These are phyloP conservation scores for Pseudogymnoascus sp. DNA, from an alignment of 2,329 filamentous ascomycete genomes.

Conservation along the genomic window DNA sequence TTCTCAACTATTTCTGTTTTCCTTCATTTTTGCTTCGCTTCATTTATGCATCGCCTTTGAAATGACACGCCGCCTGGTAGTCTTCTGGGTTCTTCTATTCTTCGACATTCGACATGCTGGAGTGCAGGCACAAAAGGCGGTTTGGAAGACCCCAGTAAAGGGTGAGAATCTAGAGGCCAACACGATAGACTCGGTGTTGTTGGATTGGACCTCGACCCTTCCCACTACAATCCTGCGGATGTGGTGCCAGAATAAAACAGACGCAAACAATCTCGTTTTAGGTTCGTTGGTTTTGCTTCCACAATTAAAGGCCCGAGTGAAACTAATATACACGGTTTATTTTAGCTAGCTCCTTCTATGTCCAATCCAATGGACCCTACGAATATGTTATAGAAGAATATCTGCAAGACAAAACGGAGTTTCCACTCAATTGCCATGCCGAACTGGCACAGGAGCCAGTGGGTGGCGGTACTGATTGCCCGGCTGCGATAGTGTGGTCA, in stretches of 20 bases:
- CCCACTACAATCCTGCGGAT: slow-evolving; percentile 12
- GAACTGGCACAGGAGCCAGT: no score
- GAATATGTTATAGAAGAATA: slow-evolving; percentile 13
- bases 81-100: no score
- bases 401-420: slow-evolving; percentile 8
- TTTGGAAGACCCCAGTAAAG: slow-evolving; percentile 13
- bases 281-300: background rate
- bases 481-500: slow-evolving; percentile 11
- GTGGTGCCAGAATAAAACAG: slow-evolving; percentile 14
- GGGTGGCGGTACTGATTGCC: no score
- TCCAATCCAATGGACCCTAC: slow-evolving; percentile 12
- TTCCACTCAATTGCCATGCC: slow-evolving; percentile 13
- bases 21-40: no score
- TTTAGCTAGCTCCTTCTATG: slow-evolving; percentile 14
- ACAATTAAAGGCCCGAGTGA: background rate
- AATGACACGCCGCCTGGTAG: no score
- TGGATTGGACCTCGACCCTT: slow-evolving; percentile 16
- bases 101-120: no score
- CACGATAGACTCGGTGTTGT: slow-evolving; percentile 13
- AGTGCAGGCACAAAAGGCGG: slow-evolving; percentile 10
- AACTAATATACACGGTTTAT: background rate
- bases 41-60: no score
- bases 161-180: slow-evolving; percentile 12
- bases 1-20: no score
- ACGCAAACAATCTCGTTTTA: background rate